These are phyloP conservation scores for Trametes hirsuta DNA, from an alignment of 1,284 basidiomycete genomes.

Conservation along the genomic window DNA sequence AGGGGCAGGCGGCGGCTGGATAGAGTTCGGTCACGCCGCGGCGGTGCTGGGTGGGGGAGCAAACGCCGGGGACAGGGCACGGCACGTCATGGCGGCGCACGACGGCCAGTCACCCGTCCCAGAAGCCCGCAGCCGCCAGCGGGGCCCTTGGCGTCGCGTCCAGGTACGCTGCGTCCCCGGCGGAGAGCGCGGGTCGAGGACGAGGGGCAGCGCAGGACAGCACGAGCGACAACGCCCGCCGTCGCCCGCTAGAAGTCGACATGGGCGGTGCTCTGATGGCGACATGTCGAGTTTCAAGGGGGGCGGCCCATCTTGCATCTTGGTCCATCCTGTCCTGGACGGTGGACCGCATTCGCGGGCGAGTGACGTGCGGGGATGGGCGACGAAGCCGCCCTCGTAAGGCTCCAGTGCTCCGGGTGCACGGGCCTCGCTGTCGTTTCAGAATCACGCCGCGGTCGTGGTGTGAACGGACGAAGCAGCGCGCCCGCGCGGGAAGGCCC, in stretches of 20 bases:
- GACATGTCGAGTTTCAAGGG: constrained; percentile 25
- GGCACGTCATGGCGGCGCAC: constrained; percentile 5
- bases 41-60: background rate
- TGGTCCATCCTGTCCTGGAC: too few relatives aligned
- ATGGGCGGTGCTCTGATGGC: constrained; percentile 24
- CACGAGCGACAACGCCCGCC: too few relatives aligned
- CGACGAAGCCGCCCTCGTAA: constrained; percentile 11
- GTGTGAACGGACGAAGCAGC: constrained; percentile 19
- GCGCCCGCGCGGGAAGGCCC: background rate
- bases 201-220: too few relatives aligned
- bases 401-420: constrained; percentile 9
- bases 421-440: constrained; percentile 17
- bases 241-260: constrained; percentile 7
- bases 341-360: constrained; percentile 1
- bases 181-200: too few relatives aligned
- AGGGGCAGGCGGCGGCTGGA: background rate
- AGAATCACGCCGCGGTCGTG: constrained; percentile 24
- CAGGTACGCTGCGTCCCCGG: constrained; percentile 2
- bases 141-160: constrained; percentile 15
- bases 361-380: constrained; percentile 14
- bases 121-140: too few relatives aligned
- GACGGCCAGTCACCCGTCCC: background rate
- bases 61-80: background rate
- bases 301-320: background rate
- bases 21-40: constrained; percentile 1